These are phyloP conservation scores for Obelidium mucronatum DNA, from an alignment of 192 early-diverging fungal species.

Conservation along the genomic window DNA sequence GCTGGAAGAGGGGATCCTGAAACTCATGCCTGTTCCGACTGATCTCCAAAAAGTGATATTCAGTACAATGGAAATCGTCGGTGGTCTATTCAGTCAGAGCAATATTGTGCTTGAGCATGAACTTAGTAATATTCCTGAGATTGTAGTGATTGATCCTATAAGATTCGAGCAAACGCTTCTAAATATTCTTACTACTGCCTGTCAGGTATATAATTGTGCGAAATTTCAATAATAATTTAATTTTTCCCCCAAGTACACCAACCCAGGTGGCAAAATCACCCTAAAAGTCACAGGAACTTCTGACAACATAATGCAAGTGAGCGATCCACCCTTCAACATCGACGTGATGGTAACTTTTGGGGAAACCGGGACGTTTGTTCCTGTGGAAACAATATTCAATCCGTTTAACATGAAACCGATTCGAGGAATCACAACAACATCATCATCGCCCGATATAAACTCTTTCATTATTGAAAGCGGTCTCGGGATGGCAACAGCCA, in stretches of 20 bases:
- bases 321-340: neutral
- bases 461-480: neutral
- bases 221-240: neutral
- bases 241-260: neutral
- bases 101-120: slow-evolving; percentile 4
- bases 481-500: slow-evolving; percentile 2
- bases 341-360: slow-evolving; percentile 1
- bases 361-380: neutral
- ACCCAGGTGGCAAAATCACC: neutral
- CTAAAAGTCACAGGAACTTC: neutral
- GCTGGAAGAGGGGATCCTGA: neutral
- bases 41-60: neutral
- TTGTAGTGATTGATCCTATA: slow-evolving; percentile 12
- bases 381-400: neutral
- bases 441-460: too few species aligned
- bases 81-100: neutral
- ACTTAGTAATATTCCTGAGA: slow-evolving; percentile 4
- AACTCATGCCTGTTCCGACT: neutral
- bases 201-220: neutral
- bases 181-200: neutral
- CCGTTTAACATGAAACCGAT: neutral
- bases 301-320: neutral
- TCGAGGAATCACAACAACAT: too few species aligned
- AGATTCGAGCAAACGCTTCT: slow-evolving; percentile 19
- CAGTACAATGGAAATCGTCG: neutral